Conservation (phyloP, 2,329 filamentous ascomycete genomes). For the Talaromyces funiculosus region DNA sequence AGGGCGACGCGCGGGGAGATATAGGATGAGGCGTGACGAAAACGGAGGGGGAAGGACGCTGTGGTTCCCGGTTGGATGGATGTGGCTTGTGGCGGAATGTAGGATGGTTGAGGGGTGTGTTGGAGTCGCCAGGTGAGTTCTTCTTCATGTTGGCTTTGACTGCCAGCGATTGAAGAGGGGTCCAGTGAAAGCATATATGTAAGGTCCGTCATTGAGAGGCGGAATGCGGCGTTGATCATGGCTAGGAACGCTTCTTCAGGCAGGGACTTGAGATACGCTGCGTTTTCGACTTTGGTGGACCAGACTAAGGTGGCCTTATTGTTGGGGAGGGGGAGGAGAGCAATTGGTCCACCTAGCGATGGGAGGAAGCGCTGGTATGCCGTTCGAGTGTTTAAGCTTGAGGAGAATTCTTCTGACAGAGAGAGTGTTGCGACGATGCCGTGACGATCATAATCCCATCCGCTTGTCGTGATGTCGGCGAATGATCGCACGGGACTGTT, state of each 20-base stretch:
- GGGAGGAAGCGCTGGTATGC: slow-evolving; percentile 96
- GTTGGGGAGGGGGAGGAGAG: slow-evolving; percentile 82
- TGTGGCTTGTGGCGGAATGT: slow-evolving; percentile 61
- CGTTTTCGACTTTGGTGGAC: slow-evolving; percentile 81
- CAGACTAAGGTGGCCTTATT: slow-evolving; percentile 83
- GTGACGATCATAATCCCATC: slow-evolving; percentile 90
- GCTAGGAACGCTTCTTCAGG: slow-evolving; percentile 67
- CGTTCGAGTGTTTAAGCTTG: slow-evolving; percentile 52
- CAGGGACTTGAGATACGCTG: slow-evolving; percentile 71
- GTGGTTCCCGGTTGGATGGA: slow-evolving; percentile 72
- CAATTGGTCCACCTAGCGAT: slow-evolving; percentile 70
- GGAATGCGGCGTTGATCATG: slow-evolving; percentile 91
- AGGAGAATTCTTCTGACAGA: slow-evolving; percentile 47
- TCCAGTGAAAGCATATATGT: slow-evolving; percentile 69
- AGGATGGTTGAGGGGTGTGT: slow-evolving; percentile 53
- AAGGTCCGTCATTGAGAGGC: slow-evolving; percentile 71
- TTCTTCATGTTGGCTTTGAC: slow-evolving; percentile 52
- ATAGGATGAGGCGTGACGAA: slow-evolving; percentile 93
- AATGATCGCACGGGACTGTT: slow-evolving; percentile 91
- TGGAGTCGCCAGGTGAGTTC: slow-evolving; percentile 79
- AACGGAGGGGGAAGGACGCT: slow-evolving; percentile 83
- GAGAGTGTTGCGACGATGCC: slow-evolving; percentile 86
- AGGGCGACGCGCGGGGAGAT: slow-evolving; percentile 84
- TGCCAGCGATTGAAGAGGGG: slow-evolving; percentile 23
- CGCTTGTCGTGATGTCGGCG: slow-evolving; percentile 74